Percentiles rank a stretch among this genome's conserved stretches.
phyloP scores from a whole-genome alignment of 2,329 filamentous ascomycete genomes.

The Scytalidium lignicola region DNA sequence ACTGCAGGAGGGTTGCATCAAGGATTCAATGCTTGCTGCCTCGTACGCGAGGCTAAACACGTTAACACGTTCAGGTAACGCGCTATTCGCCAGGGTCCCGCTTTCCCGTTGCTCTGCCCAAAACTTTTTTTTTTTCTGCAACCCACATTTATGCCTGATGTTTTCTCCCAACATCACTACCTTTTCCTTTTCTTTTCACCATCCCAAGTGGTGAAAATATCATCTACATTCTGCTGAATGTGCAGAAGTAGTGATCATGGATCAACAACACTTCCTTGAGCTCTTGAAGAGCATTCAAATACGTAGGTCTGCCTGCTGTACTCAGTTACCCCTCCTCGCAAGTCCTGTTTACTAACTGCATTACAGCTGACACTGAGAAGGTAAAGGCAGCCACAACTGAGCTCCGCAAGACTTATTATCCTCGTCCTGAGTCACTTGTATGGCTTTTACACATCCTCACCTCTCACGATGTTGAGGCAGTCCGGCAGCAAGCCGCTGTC shows the following conservation, averaged over 20 bases:
- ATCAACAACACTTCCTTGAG: conserved; percentile 77
- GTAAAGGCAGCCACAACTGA: conserved; percentile 87
- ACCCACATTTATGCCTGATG: neutral
- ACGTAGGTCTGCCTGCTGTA: conserved; percentile 50
- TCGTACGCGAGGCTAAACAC: neutral
- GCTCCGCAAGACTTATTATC: conserved; percentile 91
- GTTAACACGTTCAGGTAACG: neutral
- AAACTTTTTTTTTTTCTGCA: neutral
- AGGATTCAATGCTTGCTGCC: neutral
- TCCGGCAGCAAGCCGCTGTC: conserved; percentile 87
- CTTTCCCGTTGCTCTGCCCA: neutral
- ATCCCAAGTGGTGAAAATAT: neutral
- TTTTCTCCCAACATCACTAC: conserved; percentile 1
- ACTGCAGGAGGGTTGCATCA: too few relatives aligned
- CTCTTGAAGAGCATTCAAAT: conserved; percentile 84
- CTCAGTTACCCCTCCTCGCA: conserved; percentile 14
- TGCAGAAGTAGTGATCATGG: conserved; percentile 46
- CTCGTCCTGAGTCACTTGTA: conserved; percentile 74
- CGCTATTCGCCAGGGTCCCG: neutral
- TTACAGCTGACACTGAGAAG: conserved; percentile 75
- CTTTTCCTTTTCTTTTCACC: conserved; percentile 3
- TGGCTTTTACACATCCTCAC: conserved; percentile 85
- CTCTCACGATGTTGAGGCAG: conserved; percentile 63
- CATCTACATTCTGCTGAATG: neutral
- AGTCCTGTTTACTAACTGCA: conserved; percentile 1